Conservation (phyloP, 768 basidiomycete species). For the Xerocomellus dryophilus region DNA sequence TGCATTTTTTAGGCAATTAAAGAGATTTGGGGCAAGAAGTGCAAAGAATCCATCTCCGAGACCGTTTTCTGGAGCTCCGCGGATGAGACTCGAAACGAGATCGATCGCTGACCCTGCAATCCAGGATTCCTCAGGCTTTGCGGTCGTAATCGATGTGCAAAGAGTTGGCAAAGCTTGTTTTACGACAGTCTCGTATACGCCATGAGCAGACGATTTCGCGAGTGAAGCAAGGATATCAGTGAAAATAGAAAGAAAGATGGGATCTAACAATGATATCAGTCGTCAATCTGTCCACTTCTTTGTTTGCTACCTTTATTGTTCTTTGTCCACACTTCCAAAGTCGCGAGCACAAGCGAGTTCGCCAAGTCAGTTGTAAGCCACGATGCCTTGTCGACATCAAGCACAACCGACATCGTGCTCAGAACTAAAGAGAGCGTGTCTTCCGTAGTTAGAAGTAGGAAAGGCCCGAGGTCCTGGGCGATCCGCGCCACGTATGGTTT, state of each 20-base stretch:
- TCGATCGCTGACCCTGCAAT: constrained; percentile 81
- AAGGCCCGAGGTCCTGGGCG: constrained; percentile 77
- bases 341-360: constrained; percentile 57
- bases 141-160: constrained; percentile 56
- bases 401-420: constrained; percentile 77
- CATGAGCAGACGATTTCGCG: constrained; percentile 53
- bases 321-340: constrained; percentile 81
- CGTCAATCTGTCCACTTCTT: not conserved
- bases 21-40: constrained; percentile 69
- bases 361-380: constrained; percentile 74
- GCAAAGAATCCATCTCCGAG: constrained; percentile 82
- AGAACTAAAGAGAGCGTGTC: constrained; percentile 87
- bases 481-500: constrained; percentile 69
- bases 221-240: constrained; percentile 76
- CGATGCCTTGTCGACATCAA: constrained; percentile 66
- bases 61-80: constrained; percentile 58
- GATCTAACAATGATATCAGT: constrained; percentile 52
- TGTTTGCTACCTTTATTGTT: constrained; percentile 72
- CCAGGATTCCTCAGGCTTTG: constrained; percentile 66
- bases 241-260: constrained; percentile 81
- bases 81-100: constrained; percentile 67
- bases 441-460: constrained; percentile 75
- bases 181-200: constrained; percentile 71
- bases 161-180: constrained; percentile 72
- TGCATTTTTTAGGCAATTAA: constrained; percentile 60